Conservation (phyloP, 2,329 filamentous ascomycete genomes). For the Colletotrichum abscissum region DNA sequence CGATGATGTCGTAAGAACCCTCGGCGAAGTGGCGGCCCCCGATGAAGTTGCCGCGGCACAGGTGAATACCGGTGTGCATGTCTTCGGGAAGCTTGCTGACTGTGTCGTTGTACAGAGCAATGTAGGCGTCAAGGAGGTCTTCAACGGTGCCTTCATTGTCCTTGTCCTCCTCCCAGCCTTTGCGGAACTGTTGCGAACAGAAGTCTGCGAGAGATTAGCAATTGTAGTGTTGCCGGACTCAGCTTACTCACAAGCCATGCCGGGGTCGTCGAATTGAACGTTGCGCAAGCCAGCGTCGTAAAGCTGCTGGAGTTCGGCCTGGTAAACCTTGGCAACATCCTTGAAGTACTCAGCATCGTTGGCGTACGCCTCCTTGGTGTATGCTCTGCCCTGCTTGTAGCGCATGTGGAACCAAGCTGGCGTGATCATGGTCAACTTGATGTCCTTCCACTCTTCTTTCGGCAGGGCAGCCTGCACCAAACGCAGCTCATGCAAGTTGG, state of each 20-base stretch:
- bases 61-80: slow-evolving; percentile 81
- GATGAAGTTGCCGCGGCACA: slow-evolving; percentile 78
- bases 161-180: slow-evolving; percentile 75
- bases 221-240: background rate
- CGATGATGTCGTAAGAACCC: slow-evolving; percentile 75
- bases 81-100: slow-evolving; percentile 72
- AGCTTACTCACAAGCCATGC: slow-evolving; percentile 69
- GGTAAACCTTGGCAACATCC: slow-evolving; percentile 74
- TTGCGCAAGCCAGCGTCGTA: slow-evolving; percentile 73
- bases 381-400: slow-evolving; percentile 41
- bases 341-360: slow-evolving; percentile 66
- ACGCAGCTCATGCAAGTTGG: slow-evolving; percentile 62
- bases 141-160: slow-evolving; percentile 75
- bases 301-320: slow-evolving; percentile 69
- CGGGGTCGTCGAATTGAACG: slow-evolving; percentile 76
- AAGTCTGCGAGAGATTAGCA: slow-evolving; percentile 64
- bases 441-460: slow-evolving; percentile 59
- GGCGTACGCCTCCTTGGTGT: slow-evolving; percentile 40
- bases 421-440: slow-evolving; percentile 66
- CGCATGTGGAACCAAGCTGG: slow-evolving; percentile 58
- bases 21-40: slow-evolving; percentile 74
- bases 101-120: slow-evolving; percentile 80
- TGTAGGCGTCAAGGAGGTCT: slow-evolving; percentile 79
- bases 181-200: slow-evolving; percentile 77
- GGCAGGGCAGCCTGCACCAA: slow-evolving; percentile 59